Percentiles rank a stretch among this genome's conserved stretches.
These are phyloP conservation scores for Claviceps sp. DNA, from an alignment of 2,329 filamentous ascomycete species.

Conservation along the genomic window DNA sequence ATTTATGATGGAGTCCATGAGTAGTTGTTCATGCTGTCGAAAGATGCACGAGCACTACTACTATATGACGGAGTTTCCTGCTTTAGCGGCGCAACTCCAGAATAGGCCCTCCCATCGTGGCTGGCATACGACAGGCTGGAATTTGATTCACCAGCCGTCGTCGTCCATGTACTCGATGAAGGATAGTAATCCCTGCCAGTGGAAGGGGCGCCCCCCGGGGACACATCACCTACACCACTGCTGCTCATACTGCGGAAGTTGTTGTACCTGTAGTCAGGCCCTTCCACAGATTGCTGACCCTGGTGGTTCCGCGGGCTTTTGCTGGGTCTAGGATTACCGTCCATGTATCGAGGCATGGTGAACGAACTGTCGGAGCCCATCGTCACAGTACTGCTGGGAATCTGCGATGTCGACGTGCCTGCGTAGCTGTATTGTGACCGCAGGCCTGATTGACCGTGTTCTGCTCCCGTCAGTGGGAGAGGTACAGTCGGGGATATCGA, in stretches of 20 bases:
- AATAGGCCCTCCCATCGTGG: constrained; percentile 21
- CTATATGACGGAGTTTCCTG: constrained; percentile 28
- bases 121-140: constrained; percentile 32
- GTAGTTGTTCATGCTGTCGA: constrained; percentile 40
- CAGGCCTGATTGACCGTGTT: constrained; percentile 33
- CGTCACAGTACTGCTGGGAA: constrained; percentile 27
- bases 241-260: constrained; percentile 22
- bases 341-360: constrained; percentile 44
- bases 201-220: constrained; percentile 16
- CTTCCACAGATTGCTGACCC: constrained; percentile 40
- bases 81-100: constrained; percentile 17
- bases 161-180: constrained; percentile 36
- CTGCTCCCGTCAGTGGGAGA: constrained; percentile 34
- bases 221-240: constrained; percentile 18
- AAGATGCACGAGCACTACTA: constrained; percentile 27
- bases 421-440: constrained; percentile 44
- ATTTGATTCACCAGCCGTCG: constrained; percentile 32
- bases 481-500: constrained; percentile 40
- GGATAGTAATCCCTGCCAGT: constrained; percentile 40
- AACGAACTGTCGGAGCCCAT: constrained; percentile 31
- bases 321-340: constrained; percentile 36
- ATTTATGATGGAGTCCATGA: constrained; percentile 40
- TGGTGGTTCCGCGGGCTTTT: constrained; percentile 42
- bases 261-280: constrained; percentile 44
- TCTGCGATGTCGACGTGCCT: constrained; percentile 35